phyloP scores from a whole-genome alignment of 75 land plant genomes.

The Picea sitchensis region DNA sequence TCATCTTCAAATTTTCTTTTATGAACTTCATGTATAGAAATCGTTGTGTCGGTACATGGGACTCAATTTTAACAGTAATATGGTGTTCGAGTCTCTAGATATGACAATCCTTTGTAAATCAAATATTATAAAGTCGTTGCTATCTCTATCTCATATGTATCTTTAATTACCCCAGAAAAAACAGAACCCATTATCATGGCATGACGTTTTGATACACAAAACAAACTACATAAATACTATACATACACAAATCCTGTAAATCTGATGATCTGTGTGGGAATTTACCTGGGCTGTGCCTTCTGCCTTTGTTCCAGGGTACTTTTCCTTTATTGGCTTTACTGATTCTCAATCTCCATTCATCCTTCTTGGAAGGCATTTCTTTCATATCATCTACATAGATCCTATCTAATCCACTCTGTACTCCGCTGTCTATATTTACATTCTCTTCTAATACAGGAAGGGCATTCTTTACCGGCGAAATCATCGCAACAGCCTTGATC shows the following conservation, averaged over 20 bases:
- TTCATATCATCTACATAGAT: slow-evolving; percentile 20
- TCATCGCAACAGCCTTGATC: slow-evolving; percentile 35
- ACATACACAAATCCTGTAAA: not conserved
- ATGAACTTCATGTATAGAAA: too few relatives aligned
- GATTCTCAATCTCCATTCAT: slow-evolving; percentile 58
- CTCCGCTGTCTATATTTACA: slow-evolving; percentile 5
- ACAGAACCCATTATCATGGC: too few relatives aligned
- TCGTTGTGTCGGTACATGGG: too few relatives aligned
- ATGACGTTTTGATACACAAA: too few relatives aligned
- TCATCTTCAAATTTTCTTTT: too few relatives aligned
- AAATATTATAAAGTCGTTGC: too few relatives aligned
- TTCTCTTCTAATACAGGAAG: slow-evolving; percentile 1
- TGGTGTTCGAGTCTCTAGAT: too few relatives aligned
- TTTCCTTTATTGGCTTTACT: slow-evolving; percentile 81
- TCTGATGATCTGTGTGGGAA: not conserved
- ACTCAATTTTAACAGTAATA: too few relatives aligned
- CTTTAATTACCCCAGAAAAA: too few relatives aligned
- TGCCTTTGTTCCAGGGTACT: slow-evolving; percentile 96
- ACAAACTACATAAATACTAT: too few relatives aligned
- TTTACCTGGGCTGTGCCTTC: slow-evolving; percentile 72
- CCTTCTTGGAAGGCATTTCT: slow-evolving; percentile 45
- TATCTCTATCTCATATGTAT: too few relatives aligned
- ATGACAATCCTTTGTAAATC: too few relatives aligned
- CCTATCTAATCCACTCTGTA: slow-evolving; percentile 2
- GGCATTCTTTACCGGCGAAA: slow-evolving; percentile 11